phyloP scores from a whole-genome alignment of 2,329 filamentous ascomycete genomes.

The Ophiostoma pallidulum region DNA sequence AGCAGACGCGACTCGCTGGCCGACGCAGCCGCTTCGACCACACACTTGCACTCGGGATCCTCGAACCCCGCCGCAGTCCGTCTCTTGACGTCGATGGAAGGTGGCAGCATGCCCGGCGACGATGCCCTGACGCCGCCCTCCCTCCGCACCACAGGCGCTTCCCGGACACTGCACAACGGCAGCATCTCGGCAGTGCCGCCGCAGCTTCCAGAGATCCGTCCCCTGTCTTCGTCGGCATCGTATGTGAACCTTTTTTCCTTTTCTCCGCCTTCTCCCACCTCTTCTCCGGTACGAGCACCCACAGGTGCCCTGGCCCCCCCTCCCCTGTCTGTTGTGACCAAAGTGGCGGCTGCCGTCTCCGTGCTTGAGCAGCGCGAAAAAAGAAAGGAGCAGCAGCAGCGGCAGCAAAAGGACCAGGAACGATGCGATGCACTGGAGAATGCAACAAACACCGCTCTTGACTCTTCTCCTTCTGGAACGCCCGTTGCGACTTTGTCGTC shows the following conservation, averaged over 20 bases:
- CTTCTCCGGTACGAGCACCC: not conserved
- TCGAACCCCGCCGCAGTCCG: constrained; percentile 45
- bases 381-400: too few species aligned
- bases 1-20: constrained; percentile 36
- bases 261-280: constrained; percentile 15
- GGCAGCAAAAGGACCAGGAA: not conserved
- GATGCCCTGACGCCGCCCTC: constrained; percentile 11
- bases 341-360: constrained; percentile 22
- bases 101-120: constrained; percentile 7
- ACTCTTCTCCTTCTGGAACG: too few species aligned
- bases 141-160: not conserved
- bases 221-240: constrained; percentile 36
- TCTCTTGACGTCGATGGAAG: constrained; percentile 54
- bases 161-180: not conserved
- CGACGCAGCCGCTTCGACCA: constrained; percentile 35
- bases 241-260: constrained; percentile 36
- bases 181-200: constrained; percentile 5
- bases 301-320: constrained; percentile 15
- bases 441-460: too few species aligned
- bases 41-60: constrained; percentile 2
- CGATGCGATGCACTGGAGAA: not conserved
- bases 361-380: constrained; percentile 25
- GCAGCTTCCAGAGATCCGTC: constrained; percentile 23
- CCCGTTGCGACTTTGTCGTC: not conserved
- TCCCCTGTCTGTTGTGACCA: constrained; percentile 19